These are phyloP conservation scores for Halophytophthora batemanensis DNA, from an alignment of 352 stramenopile species.

Conservation along the genomic window DNA sequence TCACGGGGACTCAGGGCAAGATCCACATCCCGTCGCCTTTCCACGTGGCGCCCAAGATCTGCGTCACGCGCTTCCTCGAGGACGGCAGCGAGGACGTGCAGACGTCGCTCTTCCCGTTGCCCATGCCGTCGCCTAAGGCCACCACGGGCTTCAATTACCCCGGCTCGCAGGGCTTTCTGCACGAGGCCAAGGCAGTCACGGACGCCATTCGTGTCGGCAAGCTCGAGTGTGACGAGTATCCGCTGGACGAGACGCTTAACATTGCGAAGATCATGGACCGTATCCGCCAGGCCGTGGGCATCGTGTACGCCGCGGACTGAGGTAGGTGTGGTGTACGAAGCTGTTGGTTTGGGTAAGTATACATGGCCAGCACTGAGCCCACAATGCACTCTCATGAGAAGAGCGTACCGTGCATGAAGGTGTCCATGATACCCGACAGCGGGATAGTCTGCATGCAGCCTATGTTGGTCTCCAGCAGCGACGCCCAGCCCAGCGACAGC, in stretches of 20 bases:
- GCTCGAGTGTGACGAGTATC: slow-evolving; percentile 51
- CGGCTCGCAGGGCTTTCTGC: slow-evolving; percentile 54
- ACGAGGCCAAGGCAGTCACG: slow-evolving; percentile 72
- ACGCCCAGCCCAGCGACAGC: slow-evolving; percentile 52
- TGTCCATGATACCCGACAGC: slow-evolving; percentile 44
- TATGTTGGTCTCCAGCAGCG: slow-evolving; percentile 56
- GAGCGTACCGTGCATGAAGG: slow-evolving; percentile 35
- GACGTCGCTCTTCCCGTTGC: slow-evolving; percentile 37
- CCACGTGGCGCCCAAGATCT: slow-evolving; percentile 50
- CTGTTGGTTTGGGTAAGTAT: too few species aligned
- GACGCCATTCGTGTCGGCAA: slow-evolving; percentile 42
- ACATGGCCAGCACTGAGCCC: slow-evolving; percentile 49
- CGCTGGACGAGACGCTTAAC: slow-evolving; percentile 57
- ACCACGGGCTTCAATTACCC: slow-evolving; percentile 43
- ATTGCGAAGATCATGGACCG: slow-evolving; percentile 72
- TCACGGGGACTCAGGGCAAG: slow-evolving; percentile 72
- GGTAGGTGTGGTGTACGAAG: slow-evolving; percentile 1
- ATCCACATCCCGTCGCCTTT: slow-evolving; percentile 56
- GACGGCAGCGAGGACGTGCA: slow-evolving; percentile 27
- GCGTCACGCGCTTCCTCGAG: slow-evolving; percentile 28
- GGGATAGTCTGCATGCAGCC: slow-evolving; percentile 63
- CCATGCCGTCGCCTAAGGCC: slow-evolving; percentile 21
- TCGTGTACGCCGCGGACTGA: slow-evolving; percentile 48
- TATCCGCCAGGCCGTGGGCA: slow-evolving; percentile 54
- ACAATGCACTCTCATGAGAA: slow-evolving; percentile 50